phyloP scores from a whole-genome alignment of 1,139 yeast species.

The Suhomyces anneliseae region DNA sequence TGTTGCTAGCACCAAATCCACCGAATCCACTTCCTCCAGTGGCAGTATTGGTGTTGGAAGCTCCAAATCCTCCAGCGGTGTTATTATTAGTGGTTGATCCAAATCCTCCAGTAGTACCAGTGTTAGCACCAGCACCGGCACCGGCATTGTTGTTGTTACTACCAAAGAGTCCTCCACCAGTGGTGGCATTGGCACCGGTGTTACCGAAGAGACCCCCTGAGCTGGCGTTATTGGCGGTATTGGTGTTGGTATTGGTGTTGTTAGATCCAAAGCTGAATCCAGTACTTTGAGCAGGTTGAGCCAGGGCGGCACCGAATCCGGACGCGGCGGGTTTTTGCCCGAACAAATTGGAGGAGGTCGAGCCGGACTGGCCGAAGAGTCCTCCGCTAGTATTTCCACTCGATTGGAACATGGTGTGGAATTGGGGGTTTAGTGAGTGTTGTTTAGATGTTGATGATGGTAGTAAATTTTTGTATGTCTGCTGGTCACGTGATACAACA shows the following conservation, averaged over 20 bases:
- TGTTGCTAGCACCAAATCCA: conserved; percentile 1
- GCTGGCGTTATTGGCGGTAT: neutral
- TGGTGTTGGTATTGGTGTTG: conserved; percentile 1
- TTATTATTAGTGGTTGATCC: conserved; percentile 11
- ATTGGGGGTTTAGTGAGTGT: neutral
- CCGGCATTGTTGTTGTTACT: neutral
- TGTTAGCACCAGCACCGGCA: neutral
- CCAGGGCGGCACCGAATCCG: conserved; percentile 6
- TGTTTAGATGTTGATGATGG: conserved; percentile 1
- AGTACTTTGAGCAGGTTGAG: neutral
- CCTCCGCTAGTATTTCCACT: conserved; percentile 6
- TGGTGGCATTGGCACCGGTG: conserved; percentile 1
- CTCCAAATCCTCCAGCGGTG: conserved; percentile 14
- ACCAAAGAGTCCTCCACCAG: conserved; percentile 8
- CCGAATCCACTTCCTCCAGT: neutral
- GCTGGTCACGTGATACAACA: conserved; percentile 3
- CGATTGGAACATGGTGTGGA: conserved; percentile 6
- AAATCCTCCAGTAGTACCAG: conserved; percentile 4
- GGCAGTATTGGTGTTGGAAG: conserved; percentile 5
- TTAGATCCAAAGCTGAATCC: conserved; percentile 7
- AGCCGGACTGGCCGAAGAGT: conserved; percentile 8
- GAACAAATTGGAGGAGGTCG: conserved; percentile 7
- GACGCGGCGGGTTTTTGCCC: conserved; percentile 10
- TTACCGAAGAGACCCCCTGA: conserved; percentile 2
- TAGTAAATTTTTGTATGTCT: conserved; percentile 1